These are phyloP conservation scores for Phyllachora maydis DNA, from an alignment of 2,329 filamentous ascomycete genomes.

Conservation along the genomic window DNA sequence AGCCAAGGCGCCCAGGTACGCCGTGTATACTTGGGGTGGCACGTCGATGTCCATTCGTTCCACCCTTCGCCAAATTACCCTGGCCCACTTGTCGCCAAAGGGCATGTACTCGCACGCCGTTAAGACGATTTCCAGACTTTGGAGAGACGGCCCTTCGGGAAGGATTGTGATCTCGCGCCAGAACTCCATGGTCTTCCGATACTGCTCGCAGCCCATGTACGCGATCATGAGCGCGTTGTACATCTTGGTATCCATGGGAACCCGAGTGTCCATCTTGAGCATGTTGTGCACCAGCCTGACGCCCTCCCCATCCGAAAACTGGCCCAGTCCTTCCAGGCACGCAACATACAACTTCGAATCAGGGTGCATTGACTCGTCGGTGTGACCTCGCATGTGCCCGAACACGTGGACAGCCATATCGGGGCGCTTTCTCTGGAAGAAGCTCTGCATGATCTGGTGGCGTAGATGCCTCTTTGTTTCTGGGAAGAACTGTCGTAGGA, in stretches of 20 bases:
- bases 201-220: slow-evolving; percentile 48
- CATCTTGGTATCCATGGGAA: slow-evolving; percentile 56
- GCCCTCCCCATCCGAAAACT: slow-evolving; percentile 36
- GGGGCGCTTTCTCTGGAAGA: slow-evolving; percentile 56
- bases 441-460: slow-evolving; percentile 56
- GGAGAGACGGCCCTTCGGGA: slow-evolving; percentile 69
- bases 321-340: slow-evolving; percentile 57
- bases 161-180: slow-evolving; percentile 73
- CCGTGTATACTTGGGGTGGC: slow-evolving; percentile 49
- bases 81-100: slow-evolving; percentile 36
- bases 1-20: slow-evolving; percentile 59
- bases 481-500: slow-evolving; percentile 42
- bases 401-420: slow-evolving; percentile 81
- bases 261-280: slow-evolving; percentile 73
- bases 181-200: slow-evolving; percentile 49
- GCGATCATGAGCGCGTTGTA: slow-evolving; percentile 78
- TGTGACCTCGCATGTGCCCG: slow-evolving; percentile 75
- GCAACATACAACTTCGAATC: slow-evolving; percentile 40
- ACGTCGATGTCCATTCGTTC: slow-evolving; percentile 60
- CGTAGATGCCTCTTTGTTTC: slow-evolving; percentile 46
- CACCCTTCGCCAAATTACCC: slow-evolving; percentile 51
- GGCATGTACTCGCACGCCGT: slow-evolving; percentile 49
- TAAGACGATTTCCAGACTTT: slow-evolving; percentile 63
- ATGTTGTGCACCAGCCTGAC: slow-evolving; percentile 73
- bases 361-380: neutral